These are phyloP conservation scores for Mucor sp. DNA, from an alignment of 371 early-diverging fungal genomes.

Conservation along the genomic window DNA sequence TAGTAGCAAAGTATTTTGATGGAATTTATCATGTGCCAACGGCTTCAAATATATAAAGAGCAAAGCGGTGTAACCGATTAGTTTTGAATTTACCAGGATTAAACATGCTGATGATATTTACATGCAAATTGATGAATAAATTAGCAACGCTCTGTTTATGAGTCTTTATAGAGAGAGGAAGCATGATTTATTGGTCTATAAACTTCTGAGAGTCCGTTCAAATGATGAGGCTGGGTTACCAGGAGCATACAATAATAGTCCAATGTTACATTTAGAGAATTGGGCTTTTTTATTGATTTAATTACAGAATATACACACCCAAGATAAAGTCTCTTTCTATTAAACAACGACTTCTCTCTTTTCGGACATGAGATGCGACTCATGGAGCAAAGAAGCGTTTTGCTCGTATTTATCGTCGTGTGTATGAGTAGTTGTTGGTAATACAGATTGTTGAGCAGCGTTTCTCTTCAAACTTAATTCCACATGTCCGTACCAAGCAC, in stretches of 20 bases:
- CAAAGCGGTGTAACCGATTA: no score
- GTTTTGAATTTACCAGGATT: no score
- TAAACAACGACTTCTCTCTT: not conserved
- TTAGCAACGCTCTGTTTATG: no score
- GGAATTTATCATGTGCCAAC: no score
- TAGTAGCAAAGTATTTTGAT: no score
- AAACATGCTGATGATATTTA: no score
- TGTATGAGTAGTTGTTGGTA: not conserved
- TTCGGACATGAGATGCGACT: not conserved
- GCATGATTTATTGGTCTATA: no score
- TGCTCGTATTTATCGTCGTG: not conserved
- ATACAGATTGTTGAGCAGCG: not conserved
- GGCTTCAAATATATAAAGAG: no score
- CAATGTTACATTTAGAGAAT: not conserved
- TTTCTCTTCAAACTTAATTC: not conserved
- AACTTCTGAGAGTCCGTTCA: not conserved
- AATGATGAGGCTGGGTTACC: not conserved
- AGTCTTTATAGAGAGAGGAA: no score
- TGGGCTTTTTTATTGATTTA: constrained; percentile 1
- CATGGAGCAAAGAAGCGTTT: not conserved
- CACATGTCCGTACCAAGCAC: constrained; percentile 54
- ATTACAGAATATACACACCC: not conserved
- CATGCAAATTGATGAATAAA: no score
- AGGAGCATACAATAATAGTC: not conserved
- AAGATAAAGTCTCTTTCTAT: not conserved